Evolutionary conservation across 2,329 filamentous ascomycete species (phyloP), one percentile per base, ranked within the genome.

Genomic region (Paecilomyces formosus): DNA sequence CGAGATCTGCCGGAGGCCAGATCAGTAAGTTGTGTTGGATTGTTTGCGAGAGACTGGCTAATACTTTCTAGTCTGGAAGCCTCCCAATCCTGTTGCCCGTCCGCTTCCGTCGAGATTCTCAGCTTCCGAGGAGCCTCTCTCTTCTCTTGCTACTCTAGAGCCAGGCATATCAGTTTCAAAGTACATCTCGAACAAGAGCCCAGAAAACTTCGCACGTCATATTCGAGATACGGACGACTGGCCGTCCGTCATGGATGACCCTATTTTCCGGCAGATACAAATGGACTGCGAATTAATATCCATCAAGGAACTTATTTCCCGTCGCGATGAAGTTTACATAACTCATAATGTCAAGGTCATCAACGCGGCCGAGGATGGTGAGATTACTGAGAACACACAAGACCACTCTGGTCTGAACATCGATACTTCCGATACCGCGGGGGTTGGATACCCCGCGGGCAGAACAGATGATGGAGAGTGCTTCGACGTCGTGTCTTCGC

Each of bases 161-260:
- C 68, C 64, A 28, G 77, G 76, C 13, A 74, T 76, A 54, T 79
- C 77, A 39, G 74, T 81, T 3, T 83, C 81, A 1, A 75, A 78
- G 55, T 82, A 82, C 60, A 78, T 81, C 62, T 74, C 71, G 3
- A 61, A 70, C 3, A 71, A 75, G 12, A 76, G 75, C 58, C 70
- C 72, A 1, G 72, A 79, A 18, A 75, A 81, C 59, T 74, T 76
- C 15, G 71, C 76, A 57, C 64, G 78, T 35, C 76, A 79, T 61
- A 75, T 83, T 15, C 70, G 78, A 57, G 75, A 82, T 60, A 81
- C 78, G 0, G 74, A 78, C 39, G 71, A 76, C 22, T 83, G 81
- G 81, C 65, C 76, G 2, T 70, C 72, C n/a, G 72, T 81, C 55
- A 78, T 77, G 63, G 68, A 78, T 56, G 80, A 82, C 58, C 75